Base-by-base conservation (phyloP, 352 stramenopile genomes). In the Pythium periplocum region DNA sequence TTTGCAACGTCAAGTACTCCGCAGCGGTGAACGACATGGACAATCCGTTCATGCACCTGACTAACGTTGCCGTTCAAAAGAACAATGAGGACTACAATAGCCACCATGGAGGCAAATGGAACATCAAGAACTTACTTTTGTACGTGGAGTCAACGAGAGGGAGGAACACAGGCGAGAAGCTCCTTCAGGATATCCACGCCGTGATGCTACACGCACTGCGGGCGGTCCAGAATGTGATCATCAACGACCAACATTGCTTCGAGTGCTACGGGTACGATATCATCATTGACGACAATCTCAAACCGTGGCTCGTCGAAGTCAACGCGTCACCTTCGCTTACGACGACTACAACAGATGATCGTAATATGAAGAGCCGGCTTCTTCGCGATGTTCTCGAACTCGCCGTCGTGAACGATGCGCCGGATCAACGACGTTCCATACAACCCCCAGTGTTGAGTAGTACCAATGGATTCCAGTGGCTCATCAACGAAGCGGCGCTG, bases 261-360 rank as follows among this genome's bases (percentile, higher is more conserved):
- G 92, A 98, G 64, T 95, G 89, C 59, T 98, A 97, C 61, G 92
- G 92, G 52, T 98, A 97, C 70, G 92, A 98, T 66, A 90, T 98
- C 46, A 95, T 98, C 49, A 71, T 98, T 42, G 92, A 98, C 71
- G 78, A 86, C 40, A 73, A 83, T 8, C 80, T 98, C 39, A 96
- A 96, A 68, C 87, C 90, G 9, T 98, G 92, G 91, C 75, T 98
- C 26, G 77, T 97, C 8, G 92, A 98, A 62, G 91, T 90, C 17
- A 91, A 91, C 46, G 81, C 78, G 9, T 91, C 81, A 9, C 81
- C 81, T 1, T 91, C 81, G 35, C 64, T 91, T 4, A 74, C 73
- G 4, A 90, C 77, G 11, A 91, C 81, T 2, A 90, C 81, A 12
- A 63, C 48, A 41, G 75, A 87, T 32, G 81, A 91, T 51, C 75